These are phyloP conservation scores for Acer yangbiense DNA, from an alignment of 345 rosid genomes.

Conservation along the genomic window DNA sequence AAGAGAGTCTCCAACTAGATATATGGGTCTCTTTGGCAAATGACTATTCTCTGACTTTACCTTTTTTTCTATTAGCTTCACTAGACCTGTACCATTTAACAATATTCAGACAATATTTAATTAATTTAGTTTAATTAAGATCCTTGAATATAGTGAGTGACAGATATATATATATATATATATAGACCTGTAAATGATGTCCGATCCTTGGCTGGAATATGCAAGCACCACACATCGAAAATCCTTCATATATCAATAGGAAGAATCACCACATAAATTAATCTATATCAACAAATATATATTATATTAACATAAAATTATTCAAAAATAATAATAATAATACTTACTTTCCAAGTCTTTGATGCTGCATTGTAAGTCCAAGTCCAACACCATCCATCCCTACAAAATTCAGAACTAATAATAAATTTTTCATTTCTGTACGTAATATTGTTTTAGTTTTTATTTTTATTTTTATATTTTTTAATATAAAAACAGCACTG, in stretches of 20 bases:
- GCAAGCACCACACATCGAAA: conserved; percentile 74
- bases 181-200: conserved; percentile 58
- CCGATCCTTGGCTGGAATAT: conserved; percentile 75
- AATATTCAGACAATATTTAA: neutral
- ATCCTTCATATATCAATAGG: conserved; percentile 41
- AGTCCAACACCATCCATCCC: conserved; percentile 74
- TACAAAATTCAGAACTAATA: conserved; percentile 10
- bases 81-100: conserved; percentile 50
- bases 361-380: conserved; percentile 58
- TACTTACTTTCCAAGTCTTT: conserved; percentile 62
- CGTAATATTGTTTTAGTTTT: too few relatives aligned
- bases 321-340: too few relatives aligned
- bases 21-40: conserved; percentile 63
- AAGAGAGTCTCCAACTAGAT: conserved; percentile 80
- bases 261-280: too few relatives aligned
- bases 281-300: too few relatives aligned
- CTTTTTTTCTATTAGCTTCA: conserved; percentile 53
- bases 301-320: too few relatives aligned
- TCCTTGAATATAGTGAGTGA: too few relatives aligned
- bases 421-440: neutral
- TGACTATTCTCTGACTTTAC: conserved; percentile 40
- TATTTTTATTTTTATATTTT: too few relatives aligned
- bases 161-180: too few relatives aligned
- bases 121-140: too few relatives aligned
- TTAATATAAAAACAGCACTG: too few relatives aligned